A percentile compares a stretch with the other conserved stretches of the same genome.
Conservation (phyloP, 2,329 filamentous ascomycete species). For the Alternaria alternata region DNA sequence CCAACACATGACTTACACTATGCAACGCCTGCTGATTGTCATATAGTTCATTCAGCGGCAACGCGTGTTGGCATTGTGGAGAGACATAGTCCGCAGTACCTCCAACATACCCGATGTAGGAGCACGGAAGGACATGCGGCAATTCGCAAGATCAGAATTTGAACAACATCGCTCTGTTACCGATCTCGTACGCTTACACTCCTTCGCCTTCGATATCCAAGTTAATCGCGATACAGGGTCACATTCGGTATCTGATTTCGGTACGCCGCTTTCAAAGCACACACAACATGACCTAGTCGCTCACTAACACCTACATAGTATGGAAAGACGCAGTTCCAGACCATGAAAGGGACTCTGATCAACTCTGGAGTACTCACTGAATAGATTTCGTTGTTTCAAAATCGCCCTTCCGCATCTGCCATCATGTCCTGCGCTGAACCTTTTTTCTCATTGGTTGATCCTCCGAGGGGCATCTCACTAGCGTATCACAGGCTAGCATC, state of each 20-base stretch:
- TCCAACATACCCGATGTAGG: constrained; percentile 41
- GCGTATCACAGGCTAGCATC: constrained; percentile 18
- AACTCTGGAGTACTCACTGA: constrained; percentile 43
- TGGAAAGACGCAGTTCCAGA: constrained; percentile 61
- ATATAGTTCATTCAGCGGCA: constrained; percentile 60
- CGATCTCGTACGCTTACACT: constrained; percentile 52
- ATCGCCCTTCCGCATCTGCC: constrained; percentile 9
- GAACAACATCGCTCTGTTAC: constrained; percentile 56
- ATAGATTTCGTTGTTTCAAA: constrained; percentile 14
- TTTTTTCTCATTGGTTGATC: constrained; percentile 15
- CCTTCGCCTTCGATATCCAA: too few species aligned
- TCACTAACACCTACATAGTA: constrained; percentile 38
- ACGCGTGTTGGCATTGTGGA: constrained; percentile 57
- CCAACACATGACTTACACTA: background rate
- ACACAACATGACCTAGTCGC: background rate
- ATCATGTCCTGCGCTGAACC: background rate
- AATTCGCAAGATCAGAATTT: constrained; percentile 60
- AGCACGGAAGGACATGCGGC: constrained; percentile 53
- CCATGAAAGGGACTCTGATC: constrained; percentile 53
- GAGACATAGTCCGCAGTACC: constrained; percentile 57
- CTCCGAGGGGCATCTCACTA: constrained; percentile 25
- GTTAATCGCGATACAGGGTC: constrained; percentile 42
- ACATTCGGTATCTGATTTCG: constrained; percentile 60
- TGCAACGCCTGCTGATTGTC: constrained; percentile 14
- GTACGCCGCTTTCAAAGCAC: constrained; percentile 34